Evolutionary conservation across 306 rosid species (phyloP), one percentile per base, ranked within the genome.

Genomic region (Gillenia trifoliata): DNA sequence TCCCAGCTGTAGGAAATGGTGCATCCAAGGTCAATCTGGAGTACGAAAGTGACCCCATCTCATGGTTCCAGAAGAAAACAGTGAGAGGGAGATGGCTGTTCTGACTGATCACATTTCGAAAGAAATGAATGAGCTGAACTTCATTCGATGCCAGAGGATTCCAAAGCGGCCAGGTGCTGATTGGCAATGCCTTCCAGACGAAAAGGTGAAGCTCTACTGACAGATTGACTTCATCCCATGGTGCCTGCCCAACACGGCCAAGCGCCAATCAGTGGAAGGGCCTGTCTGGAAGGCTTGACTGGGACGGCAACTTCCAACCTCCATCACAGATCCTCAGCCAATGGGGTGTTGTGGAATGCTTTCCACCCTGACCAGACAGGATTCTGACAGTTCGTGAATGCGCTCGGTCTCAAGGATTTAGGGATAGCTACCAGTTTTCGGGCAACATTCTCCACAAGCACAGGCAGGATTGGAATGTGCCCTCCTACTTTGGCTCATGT

Each of bases 311-410:
- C 86, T 94, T 94, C 71, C 98, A 26, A 94, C 99, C 80, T 94
- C 99, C 68, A 84, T 92, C 17, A 94, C 99, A 3, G 99, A 94
- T 59, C 99, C 97, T 65, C 99, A 94, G 47, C 99, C 97, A 40
- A 94, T 94, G 99, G 99, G 80, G 97, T 94, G 75, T n/a, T n/a
- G n/a, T n/a, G 99, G 99, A 70, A 90, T 94, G 99, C 92, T 84
- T 94, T 94, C 78, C 99, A 94, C 76, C 99, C 99, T 8, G 96
- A 89, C 5, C 99, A 94, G 97, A 94, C 78, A 85, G 99, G 70
- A 94, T 94, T 71, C 89, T 94, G 15, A 88, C 99, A 0, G 99
- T 94, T 70, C 92, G 97, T 0, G 99, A 94, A 84, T 94, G 97
- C 13, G 99, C 99, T 41, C 89, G 97, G 65, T 94, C 99, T 63